Evolutionary conservation across 2,329 filamentous ascomycete genomes (phyloP), one percentile per base, ranked within the genome.

Genomic region (Botrytis sinoallii): DNA sequence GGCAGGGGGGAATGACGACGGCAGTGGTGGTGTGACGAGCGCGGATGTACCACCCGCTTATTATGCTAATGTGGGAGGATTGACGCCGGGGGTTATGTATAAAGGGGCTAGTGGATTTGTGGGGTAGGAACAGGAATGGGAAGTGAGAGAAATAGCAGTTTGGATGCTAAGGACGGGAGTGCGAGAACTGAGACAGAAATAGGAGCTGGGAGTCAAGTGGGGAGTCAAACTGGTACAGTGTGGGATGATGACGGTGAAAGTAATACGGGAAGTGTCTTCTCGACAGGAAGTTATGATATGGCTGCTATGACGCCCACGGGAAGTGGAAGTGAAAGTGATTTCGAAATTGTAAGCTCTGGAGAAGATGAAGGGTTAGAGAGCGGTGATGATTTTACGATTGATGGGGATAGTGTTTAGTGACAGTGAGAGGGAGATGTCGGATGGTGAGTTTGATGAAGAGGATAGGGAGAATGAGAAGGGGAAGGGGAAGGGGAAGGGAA

Each of bases 1-100:
- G 89, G 90, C 89, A 0, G 90, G 87, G 6, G 90, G 86, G 1
- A 81, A 85, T 44, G 84, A 88, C 67, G 86, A 88, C 72, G 86
- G 82, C 0, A 84, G 82, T 0, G 86, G 86, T 3, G 85, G 83
- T 22, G 85, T 87, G 2, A 88, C 85, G 76, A 81, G 80, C 0
- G 82, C 83, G 14, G 46, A 73, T 1, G 76, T 81, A 3, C 82
- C 82, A 0, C 79, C 80, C 14, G 79, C 81, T 20, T 72, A 72
- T 20, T 66, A 72, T 44, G 0, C 69, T 40, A 65, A 52, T 65
- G 59, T 65, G 38, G 46, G 38, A 12, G 46, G n/a, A 20, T 29
- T 72, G 6, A 72, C 60, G 1, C 70, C 70, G 5, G 60, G 46
- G n/a, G 29, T 72, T 18, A 46, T 42, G 46, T 67, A 72, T 52